phyloP scores from a whole-genome alignment of 441 rosid genomes.

The Croton setiger region DNA sequence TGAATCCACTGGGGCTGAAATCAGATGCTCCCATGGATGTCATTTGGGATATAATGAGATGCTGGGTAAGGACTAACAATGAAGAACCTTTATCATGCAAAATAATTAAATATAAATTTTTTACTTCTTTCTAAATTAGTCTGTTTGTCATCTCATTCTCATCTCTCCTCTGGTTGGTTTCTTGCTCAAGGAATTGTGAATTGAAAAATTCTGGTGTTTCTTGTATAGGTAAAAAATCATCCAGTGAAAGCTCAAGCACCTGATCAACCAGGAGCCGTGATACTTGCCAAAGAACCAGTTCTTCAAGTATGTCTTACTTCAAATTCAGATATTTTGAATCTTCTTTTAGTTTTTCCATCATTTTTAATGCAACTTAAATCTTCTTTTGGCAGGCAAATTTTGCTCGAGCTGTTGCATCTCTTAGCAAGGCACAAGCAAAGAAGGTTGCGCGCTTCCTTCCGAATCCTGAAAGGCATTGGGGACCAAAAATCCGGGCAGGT shows the following conservation, averaged over 20 bases:
- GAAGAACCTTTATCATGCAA: not conserved
- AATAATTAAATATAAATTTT: not conserved
- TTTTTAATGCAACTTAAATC: not conserved
- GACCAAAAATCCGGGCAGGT: constrained; percentile 94
- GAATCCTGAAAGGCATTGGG: constrained; percentile 99
- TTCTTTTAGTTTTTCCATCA: not conserved
- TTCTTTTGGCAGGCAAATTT: constrained; percentile 66
- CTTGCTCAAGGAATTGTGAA: not conserved
- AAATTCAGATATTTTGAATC: not conserved
- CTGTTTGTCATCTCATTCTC: not conserved
- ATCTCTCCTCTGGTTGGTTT: not conserved
- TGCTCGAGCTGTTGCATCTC: constrained; percentile 77
- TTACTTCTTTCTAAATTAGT: not conserved
- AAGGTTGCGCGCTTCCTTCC: constrained; percentile 89
- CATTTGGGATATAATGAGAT: constrained; percentile 97
- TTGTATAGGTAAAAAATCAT: constrained; percentile 75
- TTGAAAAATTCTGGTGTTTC: constrained; percentile 9
- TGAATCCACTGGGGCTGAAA: constrained; percentile 83
- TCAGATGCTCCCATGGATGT: constrained; percentile 97
- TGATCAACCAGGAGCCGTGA: constrained; percentile 85
- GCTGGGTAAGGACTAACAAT: constrained; percentile 71
- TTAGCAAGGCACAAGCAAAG: constrained; percentile 94
- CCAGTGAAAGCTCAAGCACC: constrained; percentile 84
- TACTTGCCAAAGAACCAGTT: constrained; percentile 82
- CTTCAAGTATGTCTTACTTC: constrained; percentile 49